Evolutionary conservation across 305 asterid genomes (phyloP).

Genomic region (Plantago coronopus): DNA sequence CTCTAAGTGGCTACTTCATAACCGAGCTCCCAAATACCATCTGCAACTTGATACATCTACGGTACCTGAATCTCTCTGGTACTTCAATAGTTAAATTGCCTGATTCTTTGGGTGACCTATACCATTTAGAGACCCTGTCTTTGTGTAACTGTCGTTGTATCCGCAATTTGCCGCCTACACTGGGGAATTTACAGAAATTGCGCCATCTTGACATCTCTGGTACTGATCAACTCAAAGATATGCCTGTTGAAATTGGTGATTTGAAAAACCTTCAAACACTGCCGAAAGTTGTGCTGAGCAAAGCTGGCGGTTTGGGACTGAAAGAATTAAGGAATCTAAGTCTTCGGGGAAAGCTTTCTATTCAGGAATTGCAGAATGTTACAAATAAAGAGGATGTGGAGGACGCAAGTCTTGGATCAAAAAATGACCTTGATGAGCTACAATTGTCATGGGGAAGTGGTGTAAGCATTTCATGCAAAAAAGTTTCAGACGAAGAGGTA

Average conservation of each 20-base stretch:
- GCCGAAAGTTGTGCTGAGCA: constrained; percentile 49
- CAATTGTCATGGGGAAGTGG: constrained; percentile 40
- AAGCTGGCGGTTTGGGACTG: constrained; percentile 46
- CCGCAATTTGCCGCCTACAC: constrained; percentile 39
- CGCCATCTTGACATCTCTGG: constrained; percentile 62
- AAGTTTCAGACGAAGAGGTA: constrained; percentile 33
- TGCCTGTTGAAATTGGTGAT: constrained; percentile 53
- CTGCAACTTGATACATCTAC: constrained; percentile 55
- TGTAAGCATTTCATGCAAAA: constrained; percentile 15
- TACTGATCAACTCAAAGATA: constrained; percentile 47
- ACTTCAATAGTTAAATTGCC: constrained; percentile 47
- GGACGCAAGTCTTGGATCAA: constrained; percentile 37
- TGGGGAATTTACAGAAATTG: constrained; percentile 49
- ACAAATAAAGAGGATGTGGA: constrained; percentile 39
- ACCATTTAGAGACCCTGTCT: constrained; percentile 51
- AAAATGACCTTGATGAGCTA: constrained; percentile 37
- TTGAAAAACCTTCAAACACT: constrained; percentile 48
- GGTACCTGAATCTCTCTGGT: constrained; percentile 55
- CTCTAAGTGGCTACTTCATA: constrained; percentile 59
- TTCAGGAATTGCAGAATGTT: constrained; percentile 48
- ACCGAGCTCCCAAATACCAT: constrained; percentile 54
- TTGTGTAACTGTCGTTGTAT: constrained; percentile 47
- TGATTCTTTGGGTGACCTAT: constrained; percentile 39
- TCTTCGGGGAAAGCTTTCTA: constrained; percentile 41
- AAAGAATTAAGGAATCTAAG: constrained; percentile 38